Evolutionary conservation across 345 rosid genomes (phyloP).

Genomic region (Salix brachista): DNA sequence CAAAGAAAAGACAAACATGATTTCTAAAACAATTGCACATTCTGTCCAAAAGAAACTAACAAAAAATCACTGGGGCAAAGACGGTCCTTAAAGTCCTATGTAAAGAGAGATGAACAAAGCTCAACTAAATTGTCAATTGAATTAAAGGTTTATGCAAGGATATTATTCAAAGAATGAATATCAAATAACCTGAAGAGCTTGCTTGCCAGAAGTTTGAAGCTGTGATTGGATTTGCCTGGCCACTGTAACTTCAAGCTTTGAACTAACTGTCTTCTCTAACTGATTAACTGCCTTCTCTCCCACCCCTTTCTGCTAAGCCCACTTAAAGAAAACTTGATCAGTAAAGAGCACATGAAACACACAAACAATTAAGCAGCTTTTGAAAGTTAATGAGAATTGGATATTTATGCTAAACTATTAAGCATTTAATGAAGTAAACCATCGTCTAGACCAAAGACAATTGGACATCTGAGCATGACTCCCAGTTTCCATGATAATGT

Average conservation of each 20-base stretch:
- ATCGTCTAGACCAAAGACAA: background rate
- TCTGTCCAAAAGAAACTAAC: background rate
- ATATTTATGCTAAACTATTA: background rate
- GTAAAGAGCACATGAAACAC: too few relatives aligned
- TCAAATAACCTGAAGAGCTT: slow-evolving; percentile 71
- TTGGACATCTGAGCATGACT: background rate
- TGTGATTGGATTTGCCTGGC: slow-evolving; percentile 80
- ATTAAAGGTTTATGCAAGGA: background rate
- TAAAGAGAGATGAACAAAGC: background rate
- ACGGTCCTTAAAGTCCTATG: background rate
- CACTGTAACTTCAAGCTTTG: slow-evolving; percentile 78
- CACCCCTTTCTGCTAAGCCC: slow-evolving; percentile 55
- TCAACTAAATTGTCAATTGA: background rate
- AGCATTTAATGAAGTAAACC: slow-evolving; percentile 5
- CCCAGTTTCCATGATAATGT: background rate
- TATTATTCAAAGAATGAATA: background rate
- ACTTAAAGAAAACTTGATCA: background rate
- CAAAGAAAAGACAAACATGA: slow-evolving; percentile 1
- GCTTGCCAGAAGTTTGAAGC: slow-evolving; percentile 92
- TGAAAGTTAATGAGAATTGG: background rate
- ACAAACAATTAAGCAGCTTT: background rate
- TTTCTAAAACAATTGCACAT: background rate
- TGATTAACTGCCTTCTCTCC: slow-evolving; percentile 87
- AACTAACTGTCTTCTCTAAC: slow-evolving; percentile 70
- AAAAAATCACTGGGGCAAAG: background rate